Base-by-base conservation (phyloP, 2,329 filamentous ascomycete species). In the Fusarium sp. region DNA sequence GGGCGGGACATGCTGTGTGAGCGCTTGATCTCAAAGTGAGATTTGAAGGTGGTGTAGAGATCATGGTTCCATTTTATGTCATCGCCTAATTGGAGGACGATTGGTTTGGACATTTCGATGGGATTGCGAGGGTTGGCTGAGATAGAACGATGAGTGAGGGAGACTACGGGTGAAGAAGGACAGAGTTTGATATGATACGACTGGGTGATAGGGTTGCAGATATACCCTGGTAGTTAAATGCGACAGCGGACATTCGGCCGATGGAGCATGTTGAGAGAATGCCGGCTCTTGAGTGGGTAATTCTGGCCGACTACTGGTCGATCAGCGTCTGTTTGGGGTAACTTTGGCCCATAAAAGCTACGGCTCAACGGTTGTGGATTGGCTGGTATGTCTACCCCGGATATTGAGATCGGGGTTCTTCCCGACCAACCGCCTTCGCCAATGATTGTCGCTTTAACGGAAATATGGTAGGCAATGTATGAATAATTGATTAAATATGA, bases 11-110 rank as follows among this genome's bases (percentile, higher is more conserved):
- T 76, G 71, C 74, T 76, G 50, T 76, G 62, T 2, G 75, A 76
- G 26, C 75, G 67, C 23, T 66, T 66, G 20, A 76, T 75, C 35
- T 76, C 75, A 8, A 76, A 76, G 30, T 74, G 69, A 27, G 62
- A 60, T 27, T 69, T 69, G 46, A 76, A 76, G 32, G 64, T 63
- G 8, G 61, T 46, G 56, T 76, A 72, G 13, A 75, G 67, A n/a
- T 75, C 67, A 45, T 75, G 74, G 54, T 76, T 76, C 75, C 75
- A 76, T 46, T 65, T 64, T 15, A 76, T 76, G 27, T 76, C 75
- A 41, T 76, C 74, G 42, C 75, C 75, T 58, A 76, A 73, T n/a
- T 76, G 75, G 15, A 76, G 67, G 18, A 76, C 75, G n/a, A 75
- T 74, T 38, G 75, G 75, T 27, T 75, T 76, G 14, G 69, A 44